Evolutionary conservation across 352 stramenopile genomes (phyloP), one percentile per base, ranked within the genome.

Genomic region (Thalassiosira hispida): DNA sequence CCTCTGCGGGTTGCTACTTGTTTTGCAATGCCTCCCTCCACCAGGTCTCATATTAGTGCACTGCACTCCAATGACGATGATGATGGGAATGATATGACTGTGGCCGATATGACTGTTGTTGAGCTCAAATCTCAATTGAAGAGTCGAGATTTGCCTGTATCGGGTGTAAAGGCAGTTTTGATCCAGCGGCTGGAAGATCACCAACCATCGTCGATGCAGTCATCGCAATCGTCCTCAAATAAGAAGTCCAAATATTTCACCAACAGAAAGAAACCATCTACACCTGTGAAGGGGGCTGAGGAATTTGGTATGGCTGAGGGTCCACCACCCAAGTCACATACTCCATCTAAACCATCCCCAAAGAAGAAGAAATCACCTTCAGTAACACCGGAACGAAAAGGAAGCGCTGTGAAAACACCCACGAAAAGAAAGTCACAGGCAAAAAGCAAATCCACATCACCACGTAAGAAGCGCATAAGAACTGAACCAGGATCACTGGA

Each of bases 51-150:
- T 5, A 29, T 16, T 18, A 44, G 25, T 55, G 9, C 47, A n/a
- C 60, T 71, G 40, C 1, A 46, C 3, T 70, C 62, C 25, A 38
- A 33, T 46, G 47, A 53, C 23, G 20, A 51, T 20, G 29, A 20
- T 11, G 46, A 14, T 14, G 22, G 38, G 27, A 40, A 47, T 70
- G 61, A 70, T 27, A 47, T 70, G 57, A 92, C 61, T 11, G 72
- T 93, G 1, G 66, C 46, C 3, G 42, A 91, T 8, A 68, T 77
- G 57, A 92, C 61, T 11, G 72, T 93, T 3, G 66, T 51, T 7
- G 42, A 91, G 49, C 67, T 94, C 12, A 91, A 91, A 74, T 78
- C 82, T 49, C 74, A 81, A 56, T 90, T 89, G 64, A 84, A 77
- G 42, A 56, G 80, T 51, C 52, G 62, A 8, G 75, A 67, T 64